Evolutionary conservation across 2,329 filamentous ascomycete genomes (phyloP), one percentile per base, ranked within the genome.

Genomic region (Ophiocordyceps sinensis): DNA sequence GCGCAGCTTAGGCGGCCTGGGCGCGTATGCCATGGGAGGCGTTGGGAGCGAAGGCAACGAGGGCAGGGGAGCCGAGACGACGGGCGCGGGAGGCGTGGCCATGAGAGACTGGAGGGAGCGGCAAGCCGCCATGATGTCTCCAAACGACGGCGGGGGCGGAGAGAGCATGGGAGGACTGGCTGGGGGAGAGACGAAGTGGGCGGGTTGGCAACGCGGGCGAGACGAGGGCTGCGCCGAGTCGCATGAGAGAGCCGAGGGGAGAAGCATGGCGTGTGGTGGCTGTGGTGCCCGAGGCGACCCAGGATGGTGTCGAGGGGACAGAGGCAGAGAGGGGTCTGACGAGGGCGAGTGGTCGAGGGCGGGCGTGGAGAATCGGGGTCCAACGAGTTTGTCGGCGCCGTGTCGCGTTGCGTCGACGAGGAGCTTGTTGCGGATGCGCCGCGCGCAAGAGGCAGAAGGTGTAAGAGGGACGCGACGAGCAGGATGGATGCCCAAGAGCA

Each of bases 51-150:
- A 66, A 26, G 49, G 40, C 39, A 50, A 44, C 2, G 51, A 50
- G 13, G 47, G 50, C 40, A 2, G 30, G 12, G 66, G 56, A 12
- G 46, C 50, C 40, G 66, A 57, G 28, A 55, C 47, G 35, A 53
- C 36, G 42, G 42, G 44, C 46, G 44, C 49, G 17, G 49, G 50
- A 13, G 68, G 61, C 4, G 62, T 50, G 23, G 66, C 59, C 44
- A 79, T 66, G 51, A 79, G 71, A 3, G 70, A 70, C 52, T 80
- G 76, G 1, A 79, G 67, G 5, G 70, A 73, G 55, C 73, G 74
- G 54, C 75, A 79, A 37, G 74, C 72, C 45, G 63, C 67, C 57
- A 75, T 70, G 52, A 79, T 67, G 58, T 71, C 72, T 53, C 63
- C 65, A 48, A 77, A 60, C 17, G 70, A 60, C 40, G 59, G 60